Conservation (phyloP, 78 protist genomes). For the Tieghemostelium lacteum region DNA sequence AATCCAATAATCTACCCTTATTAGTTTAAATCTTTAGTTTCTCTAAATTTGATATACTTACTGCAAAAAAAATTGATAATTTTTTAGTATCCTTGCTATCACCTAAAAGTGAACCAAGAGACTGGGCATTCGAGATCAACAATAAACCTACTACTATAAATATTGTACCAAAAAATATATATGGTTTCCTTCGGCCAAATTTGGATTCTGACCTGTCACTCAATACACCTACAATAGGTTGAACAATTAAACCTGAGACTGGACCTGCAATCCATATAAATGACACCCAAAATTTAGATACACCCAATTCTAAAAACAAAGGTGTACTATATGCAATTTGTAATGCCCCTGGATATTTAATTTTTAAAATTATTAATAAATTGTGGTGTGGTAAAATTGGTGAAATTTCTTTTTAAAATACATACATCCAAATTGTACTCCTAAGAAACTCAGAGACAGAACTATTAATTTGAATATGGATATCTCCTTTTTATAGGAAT, state of each 20-base stretch:
- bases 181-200: slow-evolving; percentile 85
- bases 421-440: slow-evolving; percentile 82
- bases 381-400: background rate
- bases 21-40: background rate
- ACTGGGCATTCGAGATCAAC: slow-evolving; percentile 79
- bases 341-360: slow-evolving; percentile 64
- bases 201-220: slow-evolving; percentile 69
- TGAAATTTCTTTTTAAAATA: background rate
- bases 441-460: slow-evolving; percentile 53
- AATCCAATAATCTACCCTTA: slow-evolving; percentile 74
- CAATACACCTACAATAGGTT: slow-evolving; percentile 83
- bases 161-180: slow-evolving; percentile 62
- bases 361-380: background rate
- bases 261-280: slow-evolving; percentile 84
- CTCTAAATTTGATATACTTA: background rate
- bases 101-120: slow-evolving; percentile 66
- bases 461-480: slow-evolving; percentile 34
- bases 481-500: background rate
- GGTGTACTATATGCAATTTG: slow-evolving; percentile 83
- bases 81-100: slow-evolving; percentile 22
- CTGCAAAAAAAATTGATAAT: slow-evolving; percentile 16
- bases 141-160: slow-evolving; percentile 67
- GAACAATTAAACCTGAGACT: slow-evolving; percentile 82
- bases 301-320: slow-evolving; percentile 73
- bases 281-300: slow-evolving; percentile 32